Conservation (phyloP, 2,329 filamentous ascomycete species). For the Pochonia chlamydosporia region DNA sequence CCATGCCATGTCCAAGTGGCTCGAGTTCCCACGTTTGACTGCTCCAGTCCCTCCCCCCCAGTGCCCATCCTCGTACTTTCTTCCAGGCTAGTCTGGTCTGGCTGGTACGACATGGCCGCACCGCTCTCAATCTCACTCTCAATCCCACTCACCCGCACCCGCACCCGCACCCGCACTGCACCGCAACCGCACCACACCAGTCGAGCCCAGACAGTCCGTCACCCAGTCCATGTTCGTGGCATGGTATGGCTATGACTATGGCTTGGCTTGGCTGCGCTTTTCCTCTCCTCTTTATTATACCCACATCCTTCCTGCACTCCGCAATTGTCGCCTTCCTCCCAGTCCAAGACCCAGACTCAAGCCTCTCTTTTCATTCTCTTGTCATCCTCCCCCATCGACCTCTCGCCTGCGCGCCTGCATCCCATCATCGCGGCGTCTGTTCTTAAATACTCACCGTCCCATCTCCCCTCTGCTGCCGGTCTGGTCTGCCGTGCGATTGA, state of each 20-base stretch:
- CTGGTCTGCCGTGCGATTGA: not conserved
- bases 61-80: no score
- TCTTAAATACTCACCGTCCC: not conserved
- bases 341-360: not conserved
- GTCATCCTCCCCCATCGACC: slow-evolving; percentile 2
- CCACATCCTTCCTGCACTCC: slow-evolving; percentile 12
- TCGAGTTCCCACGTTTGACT: no score
- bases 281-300: not conserved
- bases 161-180: not conserved
- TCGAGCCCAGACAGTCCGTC: not conserved
- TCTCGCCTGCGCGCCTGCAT: slow-evolving; percentile 6
- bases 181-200: not conserved
- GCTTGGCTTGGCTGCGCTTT: no score
- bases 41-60: no score
- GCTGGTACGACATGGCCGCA: no score
- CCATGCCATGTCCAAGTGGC: no score
- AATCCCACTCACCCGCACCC: no score
- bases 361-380: slow-evolving; percentile 1
- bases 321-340: slow-evolving; percentile 8
- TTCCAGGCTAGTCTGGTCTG: no score
- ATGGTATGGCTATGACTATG: no score
- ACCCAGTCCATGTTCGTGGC: not conserved
- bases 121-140: no score
- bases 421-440: not conserved
- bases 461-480: not conserved